These are phyloP conservation scores for Endotrypanum monterogeii DNA, from an alignment of 208 protist species.

Conservation along the genomic window DNA sequence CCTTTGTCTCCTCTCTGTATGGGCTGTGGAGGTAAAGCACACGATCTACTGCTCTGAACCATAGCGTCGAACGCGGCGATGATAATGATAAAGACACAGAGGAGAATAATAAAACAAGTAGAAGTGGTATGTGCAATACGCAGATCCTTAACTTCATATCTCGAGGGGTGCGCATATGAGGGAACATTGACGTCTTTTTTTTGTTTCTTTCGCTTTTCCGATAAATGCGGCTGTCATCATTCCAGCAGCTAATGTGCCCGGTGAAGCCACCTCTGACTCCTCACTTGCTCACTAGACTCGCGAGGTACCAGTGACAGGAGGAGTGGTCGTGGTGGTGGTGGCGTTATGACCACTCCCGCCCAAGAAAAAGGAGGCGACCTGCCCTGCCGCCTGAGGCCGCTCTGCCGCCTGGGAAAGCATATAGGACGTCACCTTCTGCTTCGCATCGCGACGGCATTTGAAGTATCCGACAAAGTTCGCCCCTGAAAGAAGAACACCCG, in stretches of 20 bases:
- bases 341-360: background rate
- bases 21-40: background rate
- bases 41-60: conserved; percentile 22
- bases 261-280: background rate
- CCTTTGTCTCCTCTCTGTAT: background rate
- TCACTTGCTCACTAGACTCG: background rate
- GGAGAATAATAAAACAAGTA: background rate
- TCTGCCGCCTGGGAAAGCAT: conserved; percentile 57
- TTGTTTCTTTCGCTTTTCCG: background rate
- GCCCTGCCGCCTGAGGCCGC: conserved; percentile 44
- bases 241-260: background rate
- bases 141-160: background rate
- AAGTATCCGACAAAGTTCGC: conserved; percentile 84
- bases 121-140: background rate
- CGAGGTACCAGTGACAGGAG: background rate
- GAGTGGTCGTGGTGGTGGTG: background rate
- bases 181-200: background rate
- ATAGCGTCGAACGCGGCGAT: conserved; percentile 4
- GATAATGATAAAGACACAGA: conserved; percentile 11
- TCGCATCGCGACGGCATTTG: conserved; percentile 82
- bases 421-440: conserved; percentile 59
- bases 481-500: conserved; percentile 57
- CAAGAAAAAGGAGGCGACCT: conserved; percentile 41
- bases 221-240: background rate
- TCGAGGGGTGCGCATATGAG: too few relatives aligned